Conservation (phyloP, 2,329 filamentous ascomycete species). For the Aotearoamyces nothofagi region DNA sequence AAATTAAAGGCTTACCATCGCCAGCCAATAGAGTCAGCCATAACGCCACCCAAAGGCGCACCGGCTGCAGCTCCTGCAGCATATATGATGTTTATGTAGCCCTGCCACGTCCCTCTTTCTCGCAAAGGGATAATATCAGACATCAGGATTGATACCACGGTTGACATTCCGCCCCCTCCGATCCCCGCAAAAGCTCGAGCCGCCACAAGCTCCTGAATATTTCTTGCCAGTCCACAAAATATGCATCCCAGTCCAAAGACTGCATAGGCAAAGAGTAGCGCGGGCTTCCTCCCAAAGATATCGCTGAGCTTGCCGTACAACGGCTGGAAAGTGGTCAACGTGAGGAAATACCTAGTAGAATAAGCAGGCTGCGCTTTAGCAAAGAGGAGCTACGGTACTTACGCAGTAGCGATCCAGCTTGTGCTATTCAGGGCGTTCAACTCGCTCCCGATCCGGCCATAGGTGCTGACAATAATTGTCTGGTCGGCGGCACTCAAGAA, state of each 20-base stretch:
- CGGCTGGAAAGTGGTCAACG: constrained; percentile 60
- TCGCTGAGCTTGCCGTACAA: constrained; percentile 57
- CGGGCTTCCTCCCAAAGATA: constrained; percentile 54
- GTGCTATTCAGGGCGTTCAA: constrained; percentile 59
- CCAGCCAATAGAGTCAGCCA: constrained; percentile 65
- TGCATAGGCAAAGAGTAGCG: constrained; percentile 46
- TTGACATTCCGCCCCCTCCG: constrained; percentile 58
- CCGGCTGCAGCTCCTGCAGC: constrained; percentile 53
- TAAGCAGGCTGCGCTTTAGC: too few species aligned
- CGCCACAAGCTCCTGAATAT: constrained; percentile 49
- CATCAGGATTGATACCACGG: constrained; percentile 52
- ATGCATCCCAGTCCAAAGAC: constrained; percentile 52
- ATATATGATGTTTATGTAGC: constrained; percentile 56
- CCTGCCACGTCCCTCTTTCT: constrained; percentile 60
- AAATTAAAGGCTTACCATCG: constrained; percentile 37
- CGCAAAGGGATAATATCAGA: constrained; percentile 57
- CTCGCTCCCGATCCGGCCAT: constrained; percentile 63
- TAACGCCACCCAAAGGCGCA: constrained; percentile 52
- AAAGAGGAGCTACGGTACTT: not conserved
- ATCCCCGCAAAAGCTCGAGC: constrained; percentile 42
- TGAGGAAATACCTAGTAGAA: constrained; percentile 56
- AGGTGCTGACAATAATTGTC: constrained; percentile 64
- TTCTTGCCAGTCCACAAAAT: constrained; percentile 44
- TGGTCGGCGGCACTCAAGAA: constrained; percentile 63
- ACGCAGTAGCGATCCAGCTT: constrained; percentile 54